Percentiles rank a stretch among this genome's conserved stretches.
Conservation (phyloP, 257 asterid genomes). For the Pogostemon cablin region DNA sequence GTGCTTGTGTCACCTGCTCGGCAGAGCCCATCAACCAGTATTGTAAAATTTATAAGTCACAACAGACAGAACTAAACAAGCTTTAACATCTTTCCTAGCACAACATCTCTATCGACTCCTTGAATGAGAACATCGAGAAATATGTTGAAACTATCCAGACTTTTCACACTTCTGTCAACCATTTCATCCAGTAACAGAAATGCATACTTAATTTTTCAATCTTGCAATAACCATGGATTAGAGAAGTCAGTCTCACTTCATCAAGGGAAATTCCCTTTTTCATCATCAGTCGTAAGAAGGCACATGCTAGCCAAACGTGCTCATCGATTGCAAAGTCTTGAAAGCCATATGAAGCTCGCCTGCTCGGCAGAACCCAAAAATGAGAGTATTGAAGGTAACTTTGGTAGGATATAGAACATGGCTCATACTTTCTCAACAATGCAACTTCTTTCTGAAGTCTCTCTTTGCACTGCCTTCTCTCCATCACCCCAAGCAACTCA, state of each 20-base stretch:
- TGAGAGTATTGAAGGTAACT: constrained; percentile 47
- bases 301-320: constrained; percentile 37
- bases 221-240: constrained; percentile 43
- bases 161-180: constrained; percentile 31
- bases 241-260: constrained; percentile 49
- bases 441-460: constrained; percentile 45
- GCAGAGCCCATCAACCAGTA: constrained; percentile 40
- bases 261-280: constrained; percentile 45
- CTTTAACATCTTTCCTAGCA: constrained; percentile 50
- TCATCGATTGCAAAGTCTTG: constrained; percentile 42
- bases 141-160: constrained; percentile 43
- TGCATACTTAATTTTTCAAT: constrained; percentile 23
- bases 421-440: constrained; percentile 36
- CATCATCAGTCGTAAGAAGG: constrained; percentile 36
- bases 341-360: constrained; percentile 46
- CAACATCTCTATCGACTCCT: constrained; percentile 38
- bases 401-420: constrained; percentile 43
- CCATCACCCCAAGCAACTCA: constrained; percentile 57
- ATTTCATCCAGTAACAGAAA: constrained; percentile 33
- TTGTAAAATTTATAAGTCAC: constrained; percentile 38
- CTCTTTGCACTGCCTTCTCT: constrained; percentile 43
- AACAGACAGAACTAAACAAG: constrained; percentile 42
- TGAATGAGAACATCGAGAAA: constrained; percentile 41
- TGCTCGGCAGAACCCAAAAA: constrained; percentile 40
- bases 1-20: constrained; percentile 36